phyloP scores from a whole-genome alignment of 176 grass and related monocot species.

The Oryza australiensis region DNA sequence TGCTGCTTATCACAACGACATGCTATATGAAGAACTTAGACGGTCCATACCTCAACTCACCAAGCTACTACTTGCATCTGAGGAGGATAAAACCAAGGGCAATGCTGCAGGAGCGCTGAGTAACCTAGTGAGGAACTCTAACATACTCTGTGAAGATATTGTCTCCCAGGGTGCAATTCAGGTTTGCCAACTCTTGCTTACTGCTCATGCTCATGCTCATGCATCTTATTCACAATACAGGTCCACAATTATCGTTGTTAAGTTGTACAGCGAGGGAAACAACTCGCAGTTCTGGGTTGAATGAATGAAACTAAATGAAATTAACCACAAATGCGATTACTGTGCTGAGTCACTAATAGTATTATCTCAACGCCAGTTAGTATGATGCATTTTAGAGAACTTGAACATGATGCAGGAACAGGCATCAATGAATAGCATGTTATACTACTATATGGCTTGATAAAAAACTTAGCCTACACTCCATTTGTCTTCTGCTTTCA shows the following conservation, averaged over 20 bases:
- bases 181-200: slow-evolving; percentile 39
- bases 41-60: slow-evolving; percentile 81
- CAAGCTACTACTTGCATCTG: slow-evolving; percentile 64
- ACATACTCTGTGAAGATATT: slow-evolving; percentile 63
- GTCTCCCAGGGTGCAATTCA: slow-evolving; percentile 76
- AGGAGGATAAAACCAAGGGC: slow-evolving; percentile 97
- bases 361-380: neutral
- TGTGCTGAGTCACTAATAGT: neutral
- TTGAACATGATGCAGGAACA: neutral
- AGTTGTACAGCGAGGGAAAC: neutral
- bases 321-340: neutral
- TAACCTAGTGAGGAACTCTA: slow-evolving; percentile 81
- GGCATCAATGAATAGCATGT: neutral
- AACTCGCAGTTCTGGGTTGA: neutral
- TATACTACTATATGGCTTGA: slow-evolving; percentile 1
- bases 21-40: slow-evolving; percentile 77
- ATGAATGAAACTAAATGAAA: slow-evolving; percentile 14
- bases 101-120: slow-evolving; percentile 94
- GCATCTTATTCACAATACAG: neutral
- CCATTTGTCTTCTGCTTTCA: neutral
- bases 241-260: neutral
- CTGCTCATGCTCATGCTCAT: slow-evolving; percentile 17
- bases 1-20: slow-evolving; percentile 96
- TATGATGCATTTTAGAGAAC: neutral
- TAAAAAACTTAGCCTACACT: neutral